These are phyloP conservation scores for Neurospora sublineolata DNA, from an alignment of 495 filamentous ascomycete species.

Conservation along the genomic window DNA sequence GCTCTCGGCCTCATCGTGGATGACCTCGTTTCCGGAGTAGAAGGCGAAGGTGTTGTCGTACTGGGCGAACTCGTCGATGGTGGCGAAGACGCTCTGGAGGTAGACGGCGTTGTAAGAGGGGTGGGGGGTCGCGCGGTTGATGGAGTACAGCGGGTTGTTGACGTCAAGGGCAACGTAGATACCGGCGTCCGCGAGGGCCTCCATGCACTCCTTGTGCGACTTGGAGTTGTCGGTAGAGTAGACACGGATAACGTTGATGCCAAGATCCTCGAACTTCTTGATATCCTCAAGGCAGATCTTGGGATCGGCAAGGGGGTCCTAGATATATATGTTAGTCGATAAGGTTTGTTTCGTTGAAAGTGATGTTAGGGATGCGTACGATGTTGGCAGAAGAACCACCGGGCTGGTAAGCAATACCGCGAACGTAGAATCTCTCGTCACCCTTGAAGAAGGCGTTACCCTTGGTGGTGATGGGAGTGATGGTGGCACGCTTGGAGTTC, in stretches of 20 bases:
- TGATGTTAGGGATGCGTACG: slow-evolving; percentile 11
- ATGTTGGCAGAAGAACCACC: slow-evolving; percentile 55
- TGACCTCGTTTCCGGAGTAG: slow-evolving; percentile 97
- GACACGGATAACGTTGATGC: slow-evolving; percentile 84
- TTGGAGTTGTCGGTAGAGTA: slow-evolving; percentile 88
- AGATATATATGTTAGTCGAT: slow-evolving; percentile 12
- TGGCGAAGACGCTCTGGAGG: slow-evolving; percentile 88
- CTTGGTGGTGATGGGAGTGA: slow-evolving; percentile 30
- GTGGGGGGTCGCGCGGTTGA: slow-evolving; percentile 40
- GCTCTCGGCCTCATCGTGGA: slow-evolving; percentile 69
- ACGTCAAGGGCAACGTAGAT: slow-evolving; percentile 88
- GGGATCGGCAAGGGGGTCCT: slow-evolving; percentile 70
- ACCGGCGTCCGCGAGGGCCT: slow-evolving; percentile 64
- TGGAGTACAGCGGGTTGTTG: slow-evolving; percentile 34
- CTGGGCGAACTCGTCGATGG: slow-evolving; percentile 77
- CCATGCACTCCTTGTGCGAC: slow-evolving; percentile 81
- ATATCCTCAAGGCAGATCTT: slow-evolving; percentile 74
- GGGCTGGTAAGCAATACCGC: slow-evolving; percentile 93
- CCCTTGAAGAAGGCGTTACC: slow-evolving; percentile 76
- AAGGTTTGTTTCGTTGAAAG: neutral
- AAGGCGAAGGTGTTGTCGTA: slow-evolving; percentile 90
- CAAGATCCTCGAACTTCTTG: slow-evolving; percentile 68
- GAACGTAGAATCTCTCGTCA: slow-evolving; percentile 77
- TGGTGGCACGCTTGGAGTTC: slow-evolving; percentile 40
- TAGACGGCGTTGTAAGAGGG: slow-evolving; percentile 86